Base-by-base conservation (phyloP, 2,329 filamentous ascomycete genomes). In the Phialocephala subalpina region DNA sequence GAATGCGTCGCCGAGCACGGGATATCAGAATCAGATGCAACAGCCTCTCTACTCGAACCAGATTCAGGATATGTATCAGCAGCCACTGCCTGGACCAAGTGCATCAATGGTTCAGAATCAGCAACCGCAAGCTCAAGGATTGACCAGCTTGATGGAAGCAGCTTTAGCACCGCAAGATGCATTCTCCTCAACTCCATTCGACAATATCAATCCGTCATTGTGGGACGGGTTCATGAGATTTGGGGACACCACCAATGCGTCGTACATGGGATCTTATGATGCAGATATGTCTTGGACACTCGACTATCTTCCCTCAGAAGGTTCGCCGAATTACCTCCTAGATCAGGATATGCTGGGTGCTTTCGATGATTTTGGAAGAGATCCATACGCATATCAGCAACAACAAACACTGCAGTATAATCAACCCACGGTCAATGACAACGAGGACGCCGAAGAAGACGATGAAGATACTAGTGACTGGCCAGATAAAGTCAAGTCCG, bases 261-360 rank as follows among this genome's bases (percentile, higher is more conserved):
- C 69, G 14, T 73, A 73, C 42, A 74, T 74, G 72, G 73, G 73
- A 36, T 63, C 73, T 5, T 75, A 75, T 59, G 72, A 74, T 67
- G 73, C 72, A 11, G 72, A 74, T 61, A 75, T 74, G 42, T 74
- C 73, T 6, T 74, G 72, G 73, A 71, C 72, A 9, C 47, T 75
- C 20, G 67, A 71, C n/a, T 70, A 70, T 49, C 64, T 72, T 27
- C 64, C 69, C 12, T 66, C 65, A 0, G 72, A 73, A 40, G 33
- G 55, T 11, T 72, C 72, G 3, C 70, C 72, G 20, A 67, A 63
- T 33, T 70, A 70, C 42, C 59, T 67, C 18, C 22, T 67, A 8
- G 68, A 72, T 53, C 45, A 62, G 3, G 71, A 70, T 45, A 66
- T 71, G 62, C 42, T 69, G 20, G 61, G 60, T 55, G 38, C 42